Evolutionary conservation across 495 filamentous ascomycete genomes (phyloP), one percentile per base, ranked within the genome.

Genomic region (Massariosphaeria phaeospora): DNA sequence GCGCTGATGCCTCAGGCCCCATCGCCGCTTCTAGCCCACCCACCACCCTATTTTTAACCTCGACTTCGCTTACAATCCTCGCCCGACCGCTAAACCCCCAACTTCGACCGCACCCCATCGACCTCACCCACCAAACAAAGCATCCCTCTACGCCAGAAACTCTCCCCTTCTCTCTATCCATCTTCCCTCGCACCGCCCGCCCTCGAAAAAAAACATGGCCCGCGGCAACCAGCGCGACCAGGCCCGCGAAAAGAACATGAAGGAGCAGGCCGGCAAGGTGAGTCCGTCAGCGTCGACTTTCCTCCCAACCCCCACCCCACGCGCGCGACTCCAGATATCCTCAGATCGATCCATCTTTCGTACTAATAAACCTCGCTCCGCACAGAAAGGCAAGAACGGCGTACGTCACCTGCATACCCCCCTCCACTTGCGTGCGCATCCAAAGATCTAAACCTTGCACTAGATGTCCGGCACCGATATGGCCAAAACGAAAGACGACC

Each of bases 211-310:
- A 40, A 54, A 31, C 26, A 96, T 96, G 90, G 82, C 90, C 52
- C 86, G 90, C 68, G 90, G 90, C 59, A 96, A 96, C 67, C 90
- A 96, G 77, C 82, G 90, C 66, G 89, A 95, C 48, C 86, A 86
- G 70, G 87, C 85, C 65, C 86, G 90, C 53, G 85, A 86, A 71
- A 89, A 89, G 72, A 84, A 77, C 64, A 78, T 80, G 68, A 88
- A 91, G 76, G 80, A 81, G 66, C 66, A 73, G 43, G 72, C 77
- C 25, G 57, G 66, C 20, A 53, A 72, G 70, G 84, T 85, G 72
- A 64, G 77, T 65, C 3, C 33, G 13, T 4, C 6, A 15, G 12
- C 11, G 13, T 39, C 13, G 9, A 24, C 33, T 26, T 34, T 47
- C 23, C 33, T 64, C 43, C 43, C 48, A 44, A 44, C 21, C 38